phyloP scores from a whole-genome alignment of 345 rosid species.

The Gossypium ekmanianum region DNA sequence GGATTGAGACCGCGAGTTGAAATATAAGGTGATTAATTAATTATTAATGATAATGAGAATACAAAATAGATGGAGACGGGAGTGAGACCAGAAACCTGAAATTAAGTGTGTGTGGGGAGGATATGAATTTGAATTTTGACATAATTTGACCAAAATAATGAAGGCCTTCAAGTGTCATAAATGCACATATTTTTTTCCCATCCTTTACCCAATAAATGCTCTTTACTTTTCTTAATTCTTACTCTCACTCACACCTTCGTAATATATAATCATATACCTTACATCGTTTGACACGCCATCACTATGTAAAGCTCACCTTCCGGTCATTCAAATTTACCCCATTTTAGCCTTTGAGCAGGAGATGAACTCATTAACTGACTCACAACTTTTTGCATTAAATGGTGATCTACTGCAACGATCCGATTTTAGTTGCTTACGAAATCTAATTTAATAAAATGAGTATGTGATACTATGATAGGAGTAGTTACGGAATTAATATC shows the following conservation, averaged over 20 bases:
- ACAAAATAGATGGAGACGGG: neutral
- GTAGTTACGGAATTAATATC: no score
- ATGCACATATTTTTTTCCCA: slow-evolving; percentile 13
- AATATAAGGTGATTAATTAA: neutral
- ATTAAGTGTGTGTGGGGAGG: neutral
- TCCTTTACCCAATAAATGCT: slow-evolving; percentile 19
- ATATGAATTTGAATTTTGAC: neutral
- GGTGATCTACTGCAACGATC: no score
- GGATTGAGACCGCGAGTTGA: no score
- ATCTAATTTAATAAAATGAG: no score
- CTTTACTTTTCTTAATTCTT: neutral
- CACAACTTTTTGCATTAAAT: no score
- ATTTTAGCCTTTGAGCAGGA: neutral
- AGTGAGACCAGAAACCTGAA: neutral
- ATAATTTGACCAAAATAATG: slow-evolving; percentile 23
- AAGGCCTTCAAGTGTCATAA: slow-evolving; percentile 24
- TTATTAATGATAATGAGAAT: no score
- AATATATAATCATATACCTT: neutral
- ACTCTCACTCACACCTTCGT: neutral
- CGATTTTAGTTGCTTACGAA: no score
- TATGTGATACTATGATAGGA: no score
- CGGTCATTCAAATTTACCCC: neutral
- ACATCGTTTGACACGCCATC: slow-evolving; percentile 18
- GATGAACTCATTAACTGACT: neutral
- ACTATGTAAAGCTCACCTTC: neutral